Evolutionary conservation across 1,284 basidiomycete genomes (phyloP).

Genomic region (Coniophora puteana): DNA sequence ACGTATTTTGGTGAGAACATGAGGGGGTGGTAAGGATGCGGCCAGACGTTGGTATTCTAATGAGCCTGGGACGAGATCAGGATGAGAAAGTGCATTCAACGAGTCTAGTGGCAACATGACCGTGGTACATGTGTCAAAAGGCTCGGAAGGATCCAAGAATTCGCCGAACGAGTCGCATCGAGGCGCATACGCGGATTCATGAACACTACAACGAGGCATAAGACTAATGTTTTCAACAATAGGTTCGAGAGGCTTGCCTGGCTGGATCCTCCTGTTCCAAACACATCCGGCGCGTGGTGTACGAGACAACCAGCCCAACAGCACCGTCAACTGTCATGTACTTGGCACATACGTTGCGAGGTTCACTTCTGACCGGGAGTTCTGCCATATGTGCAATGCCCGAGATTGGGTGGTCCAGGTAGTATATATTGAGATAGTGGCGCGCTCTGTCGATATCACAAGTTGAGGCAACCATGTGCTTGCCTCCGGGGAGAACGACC

Average conservation of each 20-base stretch:
- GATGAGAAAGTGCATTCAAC: constrained; percentile 50
- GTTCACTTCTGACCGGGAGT: constrained; percentile 46
- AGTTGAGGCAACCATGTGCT: constrained; percentile 62
- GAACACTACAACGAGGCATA: constrained; percentile 27
- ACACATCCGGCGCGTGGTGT: constrained; percentile 35
- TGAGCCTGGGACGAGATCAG: constrained; percentile 38
- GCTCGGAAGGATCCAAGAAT: constrained; percentile 44
- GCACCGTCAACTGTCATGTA: constrained; percentile 48
- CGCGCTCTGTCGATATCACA: constrained; percentile 37
- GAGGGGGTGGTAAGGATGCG: constrained; percentile 32
- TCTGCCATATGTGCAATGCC: constrained; percentile 49
- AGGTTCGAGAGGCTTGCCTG: constrained; percentile 20
- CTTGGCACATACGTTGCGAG: constrained; percentile 58
- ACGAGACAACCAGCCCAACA: constrained; percentile 59
- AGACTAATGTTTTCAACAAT: constrained; percentile 1
- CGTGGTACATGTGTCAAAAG: constrained; percentile 47
- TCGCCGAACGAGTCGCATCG: constrained; percentile 33
- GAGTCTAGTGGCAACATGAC: constrained; percentile 43
- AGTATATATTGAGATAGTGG: constrained; percentile 52
- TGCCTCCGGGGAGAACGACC: constrained; percentile 64
- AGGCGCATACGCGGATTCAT: constrained; percentile 41
- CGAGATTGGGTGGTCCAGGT: constrained; percentile 49
- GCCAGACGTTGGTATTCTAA: constrained; percentile 35
- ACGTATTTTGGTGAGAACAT: constrained; percentile 34
- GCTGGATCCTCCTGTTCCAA: constrained; percentile 20